These are phyloP conservation scores for Lentithecium fluviatile DNA, from an alignment of 495 filamentous ascomycete genomes.

Conservation along the genomic window DNA sequence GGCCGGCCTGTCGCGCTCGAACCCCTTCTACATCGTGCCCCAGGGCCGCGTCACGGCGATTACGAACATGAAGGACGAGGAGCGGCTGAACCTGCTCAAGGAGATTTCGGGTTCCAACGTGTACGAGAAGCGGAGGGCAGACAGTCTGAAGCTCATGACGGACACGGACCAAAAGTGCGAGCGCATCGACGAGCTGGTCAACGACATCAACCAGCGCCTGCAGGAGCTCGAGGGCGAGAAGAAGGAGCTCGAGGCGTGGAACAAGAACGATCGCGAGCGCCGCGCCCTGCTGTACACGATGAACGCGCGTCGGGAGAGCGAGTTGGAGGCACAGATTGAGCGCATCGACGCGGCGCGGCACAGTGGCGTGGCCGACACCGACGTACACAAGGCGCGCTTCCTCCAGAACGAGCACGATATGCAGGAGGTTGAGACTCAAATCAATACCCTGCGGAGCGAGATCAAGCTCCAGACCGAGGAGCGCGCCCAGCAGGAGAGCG, in stretches of 20 bases:
- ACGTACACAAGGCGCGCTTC: conserved; percentile 75
- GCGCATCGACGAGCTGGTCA: conserved; percentile 90
- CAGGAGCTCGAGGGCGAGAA: conserved; percentile 94
- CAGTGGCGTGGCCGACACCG: conserved; percentile 76
- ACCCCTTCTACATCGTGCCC: conserved; percentile 98
- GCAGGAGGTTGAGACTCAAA: conserved; percentile 69
- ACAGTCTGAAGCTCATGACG: conserved; percentile 93
- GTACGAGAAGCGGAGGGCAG: conserved; percentile 85
- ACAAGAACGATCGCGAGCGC: conserved; percentile 91
- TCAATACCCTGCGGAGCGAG: conserved; percentile 74
- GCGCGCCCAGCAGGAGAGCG: conserved; percentile 82
- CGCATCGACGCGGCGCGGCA: conserved; percentile 79
- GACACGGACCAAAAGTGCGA: conserved; percentile 91
- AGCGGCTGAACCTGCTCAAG: conserved; percentile 84
- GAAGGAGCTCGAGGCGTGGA: conserved; percentile 85
- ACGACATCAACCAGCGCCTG: conserved; percentile 86
- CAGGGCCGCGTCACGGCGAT: conserved; percentile 93
- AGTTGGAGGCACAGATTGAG: conserved; percentile 71
- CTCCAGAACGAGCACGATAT: conserved; percentile 79
- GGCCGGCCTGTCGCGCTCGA: conserved; percentile 93
- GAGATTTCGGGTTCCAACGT: conserved; percentile 97
- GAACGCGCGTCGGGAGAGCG: conserved; percentile 81
- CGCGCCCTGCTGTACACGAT: conserved; percentile 93
- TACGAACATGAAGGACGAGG: conserved; percentile 97
- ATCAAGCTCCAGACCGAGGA: conserved; percentile 87